phyloP scores from a whole-genome alignment of 352 stramenopile species.

The Phytophthora melonis region DNA sequence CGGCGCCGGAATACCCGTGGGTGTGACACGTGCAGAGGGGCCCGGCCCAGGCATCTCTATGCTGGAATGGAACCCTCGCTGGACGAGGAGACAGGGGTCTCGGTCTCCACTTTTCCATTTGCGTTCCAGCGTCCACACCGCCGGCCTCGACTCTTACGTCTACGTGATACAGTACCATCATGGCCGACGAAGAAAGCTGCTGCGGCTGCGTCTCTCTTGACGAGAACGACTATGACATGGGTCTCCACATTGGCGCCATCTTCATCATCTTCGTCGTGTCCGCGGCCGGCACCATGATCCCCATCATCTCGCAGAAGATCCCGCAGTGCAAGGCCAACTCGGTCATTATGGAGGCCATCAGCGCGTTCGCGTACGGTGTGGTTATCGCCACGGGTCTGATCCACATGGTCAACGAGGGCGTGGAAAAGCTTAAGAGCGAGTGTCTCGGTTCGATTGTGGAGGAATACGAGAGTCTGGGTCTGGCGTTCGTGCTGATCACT shows the following conservation, averaged over 20 bases:
- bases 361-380: slow-evolving; percentile 71
- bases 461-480: slow-evolving; percentile 59
- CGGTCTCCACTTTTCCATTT: slow-evolving; percentile 27
- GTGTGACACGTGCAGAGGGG: slow-evolving; percentile 20
- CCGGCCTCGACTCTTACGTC: not conserved
- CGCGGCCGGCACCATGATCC: slow-evolving; percentile 47
- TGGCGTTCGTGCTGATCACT: slow-evolving; percentile 68
- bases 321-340: slow-evolving; percentile 45
- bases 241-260: slow-evolving; percentile 57
- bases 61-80: not conserved
- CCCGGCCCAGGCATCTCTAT: slow-evolving; percentile 17
- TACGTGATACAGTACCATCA: slow-evolving; percentile 12
- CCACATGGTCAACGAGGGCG: slow-evolving; percentile 75
- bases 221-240: slow-evolving; percentile 56
- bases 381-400: slow-evolving; percentile 76
- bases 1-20: slow-evolving; percentile 11
- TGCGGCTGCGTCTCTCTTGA: slow-evolving; percentile 52
- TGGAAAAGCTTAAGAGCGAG: slow-evolving; percentile 65
- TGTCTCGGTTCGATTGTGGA: slow-evolving; percentile 62
- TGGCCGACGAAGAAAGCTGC: slow-evolving; percentile 48
- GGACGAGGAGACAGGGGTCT: slow-evolving; percentile 2
- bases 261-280: slow-evolving; percentile 71
- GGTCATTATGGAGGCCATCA: slow-evolving; percentile 60
- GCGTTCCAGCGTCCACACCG: slow-evolving; percentile 15
- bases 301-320: slow-evolving; percentile 54